Evolutionary conservation across 192 early-diverging fungal species (phyloP).

Genomic region (Coemansia sp.): DNA sequence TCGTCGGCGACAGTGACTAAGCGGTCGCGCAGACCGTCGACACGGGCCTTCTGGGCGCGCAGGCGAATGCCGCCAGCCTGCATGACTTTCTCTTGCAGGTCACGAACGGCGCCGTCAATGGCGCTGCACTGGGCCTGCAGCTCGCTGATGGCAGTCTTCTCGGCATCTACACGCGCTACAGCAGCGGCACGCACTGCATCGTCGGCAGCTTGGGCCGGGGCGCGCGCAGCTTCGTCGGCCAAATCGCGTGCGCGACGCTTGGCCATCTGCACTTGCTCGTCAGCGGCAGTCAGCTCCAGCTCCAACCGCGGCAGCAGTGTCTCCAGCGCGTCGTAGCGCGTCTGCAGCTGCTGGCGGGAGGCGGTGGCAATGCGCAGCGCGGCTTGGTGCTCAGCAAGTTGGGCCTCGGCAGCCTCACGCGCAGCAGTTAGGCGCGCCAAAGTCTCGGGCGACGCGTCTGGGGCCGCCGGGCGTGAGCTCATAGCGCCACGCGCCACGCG

Average conservation of each 20-base stretch:
- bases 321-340: conserved; percentile 59
- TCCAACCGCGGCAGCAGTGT: conserved; percentile 65
- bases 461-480: conserved; percentile 68
- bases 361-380: conserved; percentile 27
- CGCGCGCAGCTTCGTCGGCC: conserved; percentile 28
- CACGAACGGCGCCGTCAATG: conserved; percentile 77
- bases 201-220: neutral
- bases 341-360: conserved; percentile 50
- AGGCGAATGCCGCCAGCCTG: conserved; percentile 87
- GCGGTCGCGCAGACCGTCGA: conserved; percentile 76
- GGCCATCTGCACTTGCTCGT: conserved; percentile 67
- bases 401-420: conserved; percentile 58
- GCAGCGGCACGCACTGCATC: conserved; percentile 33
- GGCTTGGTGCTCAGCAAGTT: conserved; percentile 54
- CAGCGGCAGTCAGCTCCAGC: conserved; percentile 69
- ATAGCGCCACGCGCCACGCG: conserved; percentile 79
- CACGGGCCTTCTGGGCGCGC: conserved; percentile 80
- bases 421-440: conserved; percentile 62
- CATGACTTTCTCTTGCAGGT: conserved; percentile 86
- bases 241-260: conserved; percentile 61
- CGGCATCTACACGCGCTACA: conserved; percentile 45
- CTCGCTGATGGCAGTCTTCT: conserved; percentile 47
- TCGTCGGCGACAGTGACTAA: conserved; percentile 68
- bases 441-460: conserved; percentile 53
- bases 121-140: conserved; percentile 59